Conservation (phyloP, 345 rosid species). For the Populus ilicifolia region DNA sequence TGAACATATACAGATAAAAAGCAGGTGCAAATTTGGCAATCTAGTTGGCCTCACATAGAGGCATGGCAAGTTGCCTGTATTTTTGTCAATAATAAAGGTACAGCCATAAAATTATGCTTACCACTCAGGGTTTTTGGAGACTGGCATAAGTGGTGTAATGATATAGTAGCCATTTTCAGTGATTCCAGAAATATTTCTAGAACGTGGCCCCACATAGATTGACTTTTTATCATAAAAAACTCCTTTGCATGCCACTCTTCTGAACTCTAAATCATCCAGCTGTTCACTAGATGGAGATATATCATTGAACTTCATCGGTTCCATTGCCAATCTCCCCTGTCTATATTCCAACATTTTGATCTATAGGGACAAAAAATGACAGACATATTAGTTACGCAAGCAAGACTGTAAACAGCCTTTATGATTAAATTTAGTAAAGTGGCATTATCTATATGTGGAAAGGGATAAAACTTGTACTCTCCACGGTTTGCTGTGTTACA, state of each 20-base stretch:
- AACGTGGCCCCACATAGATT: conserved; percentile 82
- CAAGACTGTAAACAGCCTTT: neutral
- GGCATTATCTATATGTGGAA: neutral
- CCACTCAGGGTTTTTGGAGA: conserved; percentile 59
- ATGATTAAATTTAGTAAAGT: neutral
- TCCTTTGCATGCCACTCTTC: conserved; percentile 70
- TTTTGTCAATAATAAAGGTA: too few species aligned
- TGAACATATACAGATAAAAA: too few species aligned
- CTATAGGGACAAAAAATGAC: conserved; percentile 28
- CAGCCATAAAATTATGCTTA: conserved; percentile 18
- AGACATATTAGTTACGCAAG: neutral
- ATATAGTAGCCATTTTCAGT: conserved; percentile 87
- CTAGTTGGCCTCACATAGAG: too few species aligned
- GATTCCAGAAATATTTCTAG: conserved; percentile 87
- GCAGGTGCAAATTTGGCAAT: too few species aligned
- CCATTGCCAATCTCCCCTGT: conserved; percentile 58
- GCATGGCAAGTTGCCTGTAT: too few species aligned
- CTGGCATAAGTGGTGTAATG: conserved; percentile 76
- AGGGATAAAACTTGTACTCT: neutral
- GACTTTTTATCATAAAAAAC: conserved; percentile 63
- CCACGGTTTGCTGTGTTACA: too few species aligned
- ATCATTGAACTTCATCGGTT: conserved; percentile 58
- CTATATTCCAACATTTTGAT: conserved; percentile 70
- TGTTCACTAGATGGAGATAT: conserved; percentile 42
- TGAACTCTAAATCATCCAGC: conserved; percentile 60